A percentile compares a stretch with the other conserved stretches of the same genome.
phyloP scores from a whole-genome alignment of 768 basidiomycete species.

The Kwoniella sp. region DNA sequence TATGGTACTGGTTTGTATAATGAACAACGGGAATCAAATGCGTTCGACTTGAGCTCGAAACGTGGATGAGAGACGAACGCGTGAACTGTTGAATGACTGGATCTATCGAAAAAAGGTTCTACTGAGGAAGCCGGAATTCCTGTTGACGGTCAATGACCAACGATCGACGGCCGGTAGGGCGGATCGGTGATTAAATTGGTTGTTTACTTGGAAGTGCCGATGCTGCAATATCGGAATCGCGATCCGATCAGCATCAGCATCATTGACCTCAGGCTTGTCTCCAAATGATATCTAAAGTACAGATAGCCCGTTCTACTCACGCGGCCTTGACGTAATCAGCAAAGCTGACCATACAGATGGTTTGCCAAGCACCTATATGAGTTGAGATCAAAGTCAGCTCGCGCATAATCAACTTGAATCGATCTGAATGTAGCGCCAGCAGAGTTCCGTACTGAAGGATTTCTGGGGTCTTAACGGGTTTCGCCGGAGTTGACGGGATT shows the following conservation, averaged over 20 bases:
- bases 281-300: no score
- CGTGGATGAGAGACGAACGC: no score
- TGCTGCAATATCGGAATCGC: background rate
- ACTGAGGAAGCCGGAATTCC: no score
- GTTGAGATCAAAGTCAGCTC: background rate
- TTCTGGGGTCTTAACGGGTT: background rate
- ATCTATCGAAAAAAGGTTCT: no score
- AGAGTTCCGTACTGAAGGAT: no score
- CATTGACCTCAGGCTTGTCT: no score
- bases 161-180: no score
- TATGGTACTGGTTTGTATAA: background rate
- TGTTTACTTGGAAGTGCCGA: background rate
- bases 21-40: background rate
- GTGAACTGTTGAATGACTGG: no score
- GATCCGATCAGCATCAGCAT: no score
- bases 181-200: background rate
- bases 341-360: constrained; percentile 95
- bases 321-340: constrained; percentile 87
- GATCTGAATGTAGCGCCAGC: no score
- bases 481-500: background rate
- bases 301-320: constrained; percentile 38
- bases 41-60: no score
- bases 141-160: no score
- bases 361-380: constrained; percentile 43
- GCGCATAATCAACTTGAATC: background rate